Evolutionary conservation across 2,329 filamentous ascomycete genomes (phyloP).

Genomic region (Neocatenulostroma microsporum): DNA sequence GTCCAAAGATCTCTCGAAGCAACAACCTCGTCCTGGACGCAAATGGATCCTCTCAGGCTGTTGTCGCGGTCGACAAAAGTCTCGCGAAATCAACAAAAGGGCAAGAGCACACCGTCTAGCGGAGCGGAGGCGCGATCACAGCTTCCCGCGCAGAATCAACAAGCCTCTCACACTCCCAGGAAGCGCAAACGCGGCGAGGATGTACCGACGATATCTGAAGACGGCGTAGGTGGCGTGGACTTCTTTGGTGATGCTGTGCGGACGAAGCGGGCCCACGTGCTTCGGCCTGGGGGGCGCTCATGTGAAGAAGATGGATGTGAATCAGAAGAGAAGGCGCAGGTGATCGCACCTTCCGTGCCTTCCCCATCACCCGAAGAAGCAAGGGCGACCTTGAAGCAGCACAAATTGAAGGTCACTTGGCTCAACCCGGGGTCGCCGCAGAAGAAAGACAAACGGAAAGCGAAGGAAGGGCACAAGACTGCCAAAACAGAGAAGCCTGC

Average conservation of each 20-base stretch:
- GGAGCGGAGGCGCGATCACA: slow-evolving; percentile 60
- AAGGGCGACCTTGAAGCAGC: slow-evolving; percentile 28
- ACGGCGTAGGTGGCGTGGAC: slow-evolving; percentile 33
- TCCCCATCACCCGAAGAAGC: slow-evolving; percentile 10
- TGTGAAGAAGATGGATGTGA: neutral
- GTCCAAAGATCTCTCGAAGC: neutral
- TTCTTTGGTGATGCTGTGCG: slow-evolving; percentile 29
- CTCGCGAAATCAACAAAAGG: slow-evolving; percentile 26
- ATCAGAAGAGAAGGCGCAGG: slow-evolving; percentile 1
- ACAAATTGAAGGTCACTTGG: slow-evolving; percentile 29
- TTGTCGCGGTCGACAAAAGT: slow-evolving; percentile 62
- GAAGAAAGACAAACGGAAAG: slow-evolving; percentile 42
- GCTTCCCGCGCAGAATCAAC: slow-evolving; percentile 32
- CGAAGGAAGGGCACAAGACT: slow-evolving; percentile 24
- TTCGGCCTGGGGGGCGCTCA: too few relatives aligned
- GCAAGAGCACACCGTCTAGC: slow-evolving; percentile 53
- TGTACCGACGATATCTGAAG: slow-evolving; percentile 2
- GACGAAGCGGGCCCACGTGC: too few relatives aligned
- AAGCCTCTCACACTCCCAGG: slow-evolving; percentile 16
- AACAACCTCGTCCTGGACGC: neutral
- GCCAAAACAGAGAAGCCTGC: slow-evolving; percentile 44
- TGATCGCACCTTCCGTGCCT: neutral
- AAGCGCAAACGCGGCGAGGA: slow-evolving; percentile 38
- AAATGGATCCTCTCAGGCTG: slow-evolving; percentile 66
- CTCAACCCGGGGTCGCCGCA: slow-evolving; percentile 21